Conservation (phyloP, 495 filamentous ascomycete genomes). For the Lasiosphaeris hirsuta region DNA sequence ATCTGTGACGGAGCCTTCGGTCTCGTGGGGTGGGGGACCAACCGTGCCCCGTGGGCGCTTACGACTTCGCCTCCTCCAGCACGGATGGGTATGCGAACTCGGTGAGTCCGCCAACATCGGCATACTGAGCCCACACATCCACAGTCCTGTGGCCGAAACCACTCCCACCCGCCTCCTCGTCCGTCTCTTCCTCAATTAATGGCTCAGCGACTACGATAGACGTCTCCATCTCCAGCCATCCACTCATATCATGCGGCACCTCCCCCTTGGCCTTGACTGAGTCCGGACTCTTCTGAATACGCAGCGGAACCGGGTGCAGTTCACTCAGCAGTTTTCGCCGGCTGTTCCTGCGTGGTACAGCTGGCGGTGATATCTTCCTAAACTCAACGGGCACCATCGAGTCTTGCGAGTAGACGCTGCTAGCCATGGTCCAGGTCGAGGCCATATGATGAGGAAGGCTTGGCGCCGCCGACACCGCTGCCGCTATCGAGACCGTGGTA, state of each 20-base stretch:
- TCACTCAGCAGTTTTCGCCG: slow-evolving; percentile 10
- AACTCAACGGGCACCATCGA: not conserved
- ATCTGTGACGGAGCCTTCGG: too few species aligned
- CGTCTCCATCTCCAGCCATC: not conserved
- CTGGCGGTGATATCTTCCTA: slow-evolving; percentile 7
- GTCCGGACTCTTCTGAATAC: slow-evolving; percentile 14
- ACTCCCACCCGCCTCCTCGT: not conserved
- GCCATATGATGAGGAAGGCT: not conserved
- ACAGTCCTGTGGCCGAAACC: not conserved
- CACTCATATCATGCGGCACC: not conserved
- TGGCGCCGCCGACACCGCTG: not conserved
- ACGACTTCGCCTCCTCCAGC: not conserved
- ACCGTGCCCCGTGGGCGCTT: not conserved
- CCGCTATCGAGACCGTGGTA: slow-evolving; percentile 11
- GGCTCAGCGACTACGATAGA: not conserved
- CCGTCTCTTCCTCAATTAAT: slow-evolving; percentile 6
- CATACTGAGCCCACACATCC: slow-evolving; percentile 35
- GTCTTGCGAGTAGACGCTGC: not conserved
- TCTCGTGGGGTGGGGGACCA: too few species aligned
- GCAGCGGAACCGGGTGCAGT: slow-evolving; percentile 18
- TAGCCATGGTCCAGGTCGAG: not conserved
- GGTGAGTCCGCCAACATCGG: slow-evolving; percentile 31
- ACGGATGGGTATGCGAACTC: slow-evolving; percentile 9
- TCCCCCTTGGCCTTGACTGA: not conserved
- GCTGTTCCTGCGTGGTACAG: slow-evolving; percentile 19